Base-by-base conservation (phyloP, 2,329 filamentous ascomycete genomes). In the Monosporascus sp. region DNA sequence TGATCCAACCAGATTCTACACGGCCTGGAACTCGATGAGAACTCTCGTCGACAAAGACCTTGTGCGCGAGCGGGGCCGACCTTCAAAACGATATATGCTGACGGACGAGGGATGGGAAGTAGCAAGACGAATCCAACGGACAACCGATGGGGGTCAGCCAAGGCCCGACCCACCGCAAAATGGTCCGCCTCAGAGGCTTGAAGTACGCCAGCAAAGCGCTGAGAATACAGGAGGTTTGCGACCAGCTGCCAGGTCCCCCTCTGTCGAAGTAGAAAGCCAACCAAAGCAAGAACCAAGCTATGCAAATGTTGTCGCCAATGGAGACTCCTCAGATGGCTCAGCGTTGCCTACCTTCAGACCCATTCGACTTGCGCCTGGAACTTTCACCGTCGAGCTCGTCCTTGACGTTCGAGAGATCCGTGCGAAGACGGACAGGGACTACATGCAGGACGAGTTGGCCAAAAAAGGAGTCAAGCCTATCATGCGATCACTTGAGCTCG, bases 21-120 rank as follows among this genome's bases (percentile, higher is more conserved):
- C 89, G 0, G 90, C 90, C 0, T 94, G 89, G 89, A 87, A 82
- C 63, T 91, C 88, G 1, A 91, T 93, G 80, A 90, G 89, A 65
- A 90, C 86, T 0, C 72, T 94, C 34, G 61, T 85, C 5, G 77
- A 84, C 51, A 91, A 92, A 65, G 87, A 91, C 53, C 72, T 92
- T 3, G 87, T 92, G 0, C 85, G 84, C 53, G 85, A 88, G 60
- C 83, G 83, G 51, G 86, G 88, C 0, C 78, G 86, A 17, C 88
- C 88, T 0, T 69, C 84, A 19, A 81, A 84, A 55, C 83, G 80
- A 59, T 94, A 91, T 64, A 76, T 78, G 2, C 72, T 94, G 37
- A 90, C 88, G 0, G 88, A 92, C 34, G 86, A 90, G 55, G 90
- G 90, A 3, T 89, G 87, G 85, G 86, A 90, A 49, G 83, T 89